Percentiles rank a stretch among this genome's conserved stretches.
phyloP scores from a whole-genome alignment of 768 basidiomycete genomes.

The Pleurotus platypus region DNA sequence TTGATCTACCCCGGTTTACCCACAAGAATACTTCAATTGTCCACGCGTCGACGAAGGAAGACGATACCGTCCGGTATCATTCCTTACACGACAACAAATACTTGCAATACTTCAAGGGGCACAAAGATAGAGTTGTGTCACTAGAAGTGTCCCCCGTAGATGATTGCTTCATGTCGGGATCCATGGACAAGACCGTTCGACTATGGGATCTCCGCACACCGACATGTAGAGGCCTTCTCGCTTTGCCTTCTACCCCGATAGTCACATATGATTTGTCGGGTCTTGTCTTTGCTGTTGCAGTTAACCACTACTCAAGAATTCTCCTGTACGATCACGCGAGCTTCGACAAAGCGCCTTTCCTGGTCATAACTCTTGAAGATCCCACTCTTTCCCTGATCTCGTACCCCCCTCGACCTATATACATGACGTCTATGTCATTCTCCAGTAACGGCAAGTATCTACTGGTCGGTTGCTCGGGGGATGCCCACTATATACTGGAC shows the following conservation, averaged over 20 bases:
- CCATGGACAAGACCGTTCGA: slow-evolving; percentile 91
- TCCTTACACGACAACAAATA: slow-evolving; percentile 97
- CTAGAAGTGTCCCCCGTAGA: slow-evolving; percentile 90
- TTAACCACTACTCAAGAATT: slow-evolving; percentile 79
- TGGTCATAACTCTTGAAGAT: slow-evolving; percentile 80
- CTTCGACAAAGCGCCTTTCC: slow-evolving; percentile 91
- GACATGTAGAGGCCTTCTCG: slow-evolving; percentile 73
- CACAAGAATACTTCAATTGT: slow-evolving; percentile 85
- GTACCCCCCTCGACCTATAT: slow-evolving; percentile 84
- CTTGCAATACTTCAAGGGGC: slow-evolving; percentile 92
- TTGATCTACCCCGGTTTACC: slow-evolving; percentile 91
- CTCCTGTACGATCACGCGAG: slow-evolving; percentile 83
- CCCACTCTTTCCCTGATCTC: slow-evolving; percentile 68
- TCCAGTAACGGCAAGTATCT: slow-evolving; percentile 88
- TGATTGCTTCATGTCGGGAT: slow-evolving; percentile 94
- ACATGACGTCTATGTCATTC: slow-evolving; percentile 89
- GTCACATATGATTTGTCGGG: slow-evolving; percentile 84
- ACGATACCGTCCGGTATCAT: slow-evolving; percentile 93
- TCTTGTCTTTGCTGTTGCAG: slow-evolving; percentile 81
- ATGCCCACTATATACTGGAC: slow-evolving; percentile 92
- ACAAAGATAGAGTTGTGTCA: slow-evolving; percentile 85
- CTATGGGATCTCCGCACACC: slow-evolving; percentile 91
- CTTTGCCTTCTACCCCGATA: slow-evolving; percentile 70
- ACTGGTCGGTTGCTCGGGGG: slow-evolving; percentile 88
- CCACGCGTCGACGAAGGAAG: slow-evolving; percentile 92